These are phyloP conservation scores for Aspergillus versicolor DNA, from an alignment of 2,329 filamentous ascomycete genomes.

Conservation along the genomic window DNA sequence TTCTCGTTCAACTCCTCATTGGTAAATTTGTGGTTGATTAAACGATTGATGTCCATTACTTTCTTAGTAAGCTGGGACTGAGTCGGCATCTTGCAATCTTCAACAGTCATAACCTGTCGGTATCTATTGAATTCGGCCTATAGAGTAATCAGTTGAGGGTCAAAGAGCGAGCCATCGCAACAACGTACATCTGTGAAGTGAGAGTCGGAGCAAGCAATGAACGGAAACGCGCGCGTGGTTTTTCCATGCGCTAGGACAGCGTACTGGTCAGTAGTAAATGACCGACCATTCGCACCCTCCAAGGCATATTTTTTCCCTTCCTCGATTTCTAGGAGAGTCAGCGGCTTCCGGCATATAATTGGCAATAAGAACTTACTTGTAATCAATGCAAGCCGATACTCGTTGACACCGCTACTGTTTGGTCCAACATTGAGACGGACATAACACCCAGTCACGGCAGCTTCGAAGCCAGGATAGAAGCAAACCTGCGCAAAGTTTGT, in stretches of 20 bases:
- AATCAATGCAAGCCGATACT: slow-evolving; percentile 86
- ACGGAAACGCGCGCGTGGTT: slow-evolving; percentile 79
- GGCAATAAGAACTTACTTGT: slow-evolving; percentile 60
- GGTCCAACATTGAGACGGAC: slow-evolving; percentile 80
- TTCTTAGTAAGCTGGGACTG: slow-evolving; percentile 68
- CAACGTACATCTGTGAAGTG: slow-evolving; percentile 72
- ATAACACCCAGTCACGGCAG: slow-evolving; percentile 78
- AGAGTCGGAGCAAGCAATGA: slow-evolving; percentile 84
- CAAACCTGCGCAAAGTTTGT: slow-evolving; percentile 86
- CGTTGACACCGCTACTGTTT: slow-evolving; percentile 69
- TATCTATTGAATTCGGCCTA: slow-evolving; percentile 80
- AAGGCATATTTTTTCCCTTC: slow-evolving; percentile 82
- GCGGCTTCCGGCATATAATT: background rate
- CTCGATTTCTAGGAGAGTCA: slow-evolving; percentile 61
- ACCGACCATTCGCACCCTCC: slow-evolving; percentile 69
- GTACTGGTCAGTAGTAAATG: slow-evolving; percentile 83
- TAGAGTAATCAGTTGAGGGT: background rate
- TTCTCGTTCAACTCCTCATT: slow-evolving; percentile 79
- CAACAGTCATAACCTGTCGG: slow-evolving; percentile 69
- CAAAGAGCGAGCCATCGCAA: background rate
- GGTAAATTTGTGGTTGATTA: slow-evolving; percentile 79
- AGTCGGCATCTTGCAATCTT: slow-evolving; percentile 72
- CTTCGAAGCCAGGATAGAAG: slow-evolving; percentile 87
- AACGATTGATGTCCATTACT: slow-evolving; percentile 73
- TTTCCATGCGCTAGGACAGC: slow-evolving; percentile 79